phyloP scores from a whole-genome alignment of 257 asterid genomes.

The Jaltomata sinuosa region DNA sequence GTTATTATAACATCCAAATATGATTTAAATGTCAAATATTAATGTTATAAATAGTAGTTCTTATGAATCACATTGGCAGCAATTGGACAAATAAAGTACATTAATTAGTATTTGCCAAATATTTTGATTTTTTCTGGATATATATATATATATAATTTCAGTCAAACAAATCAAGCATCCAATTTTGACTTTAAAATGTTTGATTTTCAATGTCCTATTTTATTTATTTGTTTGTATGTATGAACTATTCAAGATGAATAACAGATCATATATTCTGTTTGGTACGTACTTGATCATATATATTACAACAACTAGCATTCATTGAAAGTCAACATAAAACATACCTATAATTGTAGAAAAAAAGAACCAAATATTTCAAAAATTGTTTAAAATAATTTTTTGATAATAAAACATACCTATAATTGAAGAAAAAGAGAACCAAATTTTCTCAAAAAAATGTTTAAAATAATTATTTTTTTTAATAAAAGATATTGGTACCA shows the following conservation, averaged over 20 bases:
- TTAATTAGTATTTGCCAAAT: no score
- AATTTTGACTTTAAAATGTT: neutral
- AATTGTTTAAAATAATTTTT: neutral
- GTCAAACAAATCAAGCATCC: neutral
- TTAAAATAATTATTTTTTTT: neutral
- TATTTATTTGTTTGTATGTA: neutral
- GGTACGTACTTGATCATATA: neutral
- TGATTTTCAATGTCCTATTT: neutral
- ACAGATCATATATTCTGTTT: neutral
- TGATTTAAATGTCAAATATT: no score
- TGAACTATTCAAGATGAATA: neutral
- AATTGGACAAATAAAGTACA: neutral
- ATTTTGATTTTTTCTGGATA: no score
- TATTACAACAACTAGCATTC: neutral
- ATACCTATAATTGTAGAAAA: neutral
- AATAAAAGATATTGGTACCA: neutral
- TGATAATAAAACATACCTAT: neutral
- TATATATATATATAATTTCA: no score
- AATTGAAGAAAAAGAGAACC: neutral
- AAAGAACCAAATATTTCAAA: neutral
- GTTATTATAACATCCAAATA: no score
- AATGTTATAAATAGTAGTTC: no score
- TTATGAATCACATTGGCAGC: neutral
- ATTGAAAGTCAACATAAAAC: neutral
- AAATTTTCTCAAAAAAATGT: neutral